A percentile compares a stretch with the other conserved stretches of the same genome.
Conservation (phyloP, 2,329 filamentous ascomycete genomes). For the Ophiostoma quercus region DNA sequence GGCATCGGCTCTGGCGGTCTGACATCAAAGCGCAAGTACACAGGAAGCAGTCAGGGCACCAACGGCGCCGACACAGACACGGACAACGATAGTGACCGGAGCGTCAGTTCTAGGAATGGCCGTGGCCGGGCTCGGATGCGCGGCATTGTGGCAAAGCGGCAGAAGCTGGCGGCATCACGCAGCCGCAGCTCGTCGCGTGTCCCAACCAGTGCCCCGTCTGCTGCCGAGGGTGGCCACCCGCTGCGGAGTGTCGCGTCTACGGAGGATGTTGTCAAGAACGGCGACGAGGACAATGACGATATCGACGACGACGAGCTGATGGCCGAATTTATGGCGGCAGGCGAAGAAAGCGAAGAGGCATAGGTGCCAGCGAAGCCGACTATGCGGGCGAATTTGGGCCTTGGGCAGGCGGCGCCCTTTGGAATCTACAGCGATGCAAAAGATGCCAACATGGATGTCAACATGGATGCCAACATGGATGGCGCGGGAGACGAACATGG, state of each 20-base stretch:
- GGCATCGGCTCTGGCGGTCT: not conserved
- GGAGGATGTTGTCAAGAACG: not conserved
- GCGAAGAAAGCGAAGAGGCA: constrained; percentile 40
- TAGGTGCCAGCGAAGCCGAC: constrained; percentile 17
- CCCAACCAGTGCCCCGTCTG: not conserved
- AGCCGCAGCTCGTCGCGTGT: constrained; percentile 44
- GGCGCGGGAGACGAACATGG: not conserved
- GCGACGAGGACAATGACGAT: constrained; percentile 32
- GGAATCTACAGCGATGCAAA: not conserved
- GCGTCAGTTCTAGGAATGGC: constrained; percentile 22
- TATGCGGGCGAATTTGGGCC: not conserved
- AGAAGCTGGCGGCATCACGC: constrained; percentile 41
- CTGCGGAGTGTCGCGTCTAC: constrained; percentile 27
- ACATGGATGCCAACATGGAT: not conserved
- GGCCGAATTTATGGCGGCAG: constrained; percentile 58
- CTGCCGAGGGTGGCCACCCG: not conserved
- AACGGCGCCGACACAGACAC: constrained; percentile 34
- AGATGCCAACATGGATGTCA: not conserved
- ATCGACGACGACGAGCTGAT: constrained; percentile 54
- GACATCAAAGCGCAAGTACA: constrained; percentile 29
- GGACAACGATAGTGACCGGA: constrained; percentile 30
- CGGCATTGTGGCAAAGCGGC: constrained; percentile 44
- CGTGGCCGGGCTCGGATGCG: constrained; percentile 33
- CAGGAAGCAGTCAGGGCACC: constrained; percentile 28
- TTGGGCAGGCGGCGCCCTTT: not conserved